Evolutionary conservation across 768 basidiomycete species (phyloP), one percentile per base, ranked within the genome.

Genomic region (Trametes cingulata): DNA sequence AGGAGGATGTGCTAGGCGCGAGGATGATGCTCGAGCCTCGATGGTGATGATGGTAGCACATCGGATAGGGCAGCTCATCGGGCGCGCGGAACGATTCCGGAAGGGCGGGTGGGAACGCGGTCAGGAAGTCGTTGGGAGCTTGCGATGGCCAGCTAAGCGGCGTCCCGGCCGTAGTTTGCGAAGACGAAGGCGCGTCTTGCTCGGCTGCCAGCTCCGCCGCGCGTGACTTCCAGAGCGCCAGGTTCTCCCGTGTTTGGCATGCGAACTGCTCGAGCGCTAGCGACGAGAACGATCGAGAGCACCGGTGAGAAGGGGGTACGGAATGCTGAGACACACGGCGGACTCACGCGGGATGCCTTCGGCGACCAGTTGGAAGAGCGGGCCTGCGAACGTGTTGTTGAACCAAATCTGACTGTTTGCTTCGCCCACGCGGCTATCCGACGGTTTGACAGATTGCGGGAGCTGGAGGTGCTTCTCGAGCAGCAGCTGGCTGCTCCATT

Each of bases 401-500:
- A 99, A 99, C 66, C 86, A 94, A 17, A 98, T 85, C 73, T 99
- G 97, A 2, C 86, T 86, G 62, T 84, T 80, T 25, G 90, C 93
- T 73, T 91, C 90, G 45, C 82, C 81, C 2, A 88, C 69, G 7
- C 84, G 77, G 25, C 75, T 77, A 33, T 80, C 80, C 27, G 79
- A 75, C 40, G 73, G 75, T 40, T 71, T 72, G n/a, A 86, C 79
- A 2, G 82, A 80, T 8, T 80, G 75, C 17, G 88, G 87, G 29
- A 98, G 78, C 36, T 85, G 81, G 54, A 93, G 84, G 55, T 86
- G 82, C 62, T 84, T 81, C 72, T 99, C 97, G 4, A 98, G 81
- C n/a, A 81, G 77, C 1, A 93, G 90, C 73, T 99, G 97, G 12
- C 85, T 85, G 8, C 84, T 80, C 97, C 97, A 98, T 75, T 99